Evolutionary conservation across 805 yeast species (phyloP).

Genomic region (Barnettozyma pratensis): DNA sequence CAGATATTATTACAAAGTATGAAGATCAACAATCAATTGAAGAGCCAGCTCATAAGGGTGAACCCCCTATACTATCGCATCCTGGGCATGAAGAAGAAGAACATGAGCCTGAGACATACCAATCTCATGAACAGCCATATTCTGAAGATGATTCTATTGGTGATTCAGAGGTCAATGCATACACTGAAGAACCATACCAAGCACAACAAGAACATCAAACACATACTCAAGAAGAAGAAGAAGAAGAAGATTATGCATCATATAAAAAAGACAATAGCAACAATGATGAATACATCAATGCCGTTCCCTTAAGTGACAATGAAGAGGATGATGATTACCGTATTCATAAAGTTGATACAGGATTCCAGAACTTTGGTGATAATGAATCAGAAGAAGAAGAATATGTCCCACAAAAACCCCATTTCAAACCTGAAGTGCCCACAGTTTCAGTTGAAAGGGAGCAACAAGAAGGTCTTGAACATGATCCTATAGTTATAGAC

Average conservation of each 20-base stretch:
- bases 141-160: neutral
- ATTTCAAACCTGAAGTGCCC: neutral
- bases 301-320: conserved; percentile 8
- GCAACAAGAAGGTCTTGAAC: neutral
- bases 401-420: neutral
- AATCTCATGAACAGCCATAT: conserved; percentile 7
- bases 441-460: no score
- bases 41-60: no score
- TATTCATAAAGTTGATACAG: conserved; percentile 1
- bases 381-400: neutral
- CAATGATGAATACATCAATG: conserved; percentile 5
- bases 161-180: neutral
- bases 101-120: conserved; percentile 2
- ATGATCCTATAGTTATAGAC: no score
- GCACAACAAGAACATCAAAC: no score
- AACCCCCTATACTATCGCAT: no score
- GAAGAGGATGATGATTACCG: conserved; percentile 7
- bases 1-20: no score
- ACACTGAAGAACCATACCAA: neutral
- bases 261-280: no score
- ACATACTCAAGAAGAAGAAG: no score
- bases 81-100: neutral
- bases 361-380: neutral
- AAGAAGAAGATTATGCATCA: no score
- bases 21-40: no score